Percentiles rank a stretch among this genome's conserved stretches.
These are phyloP conservation scores for Claviceps fusiformis DNA, from an alignment of 2,329 filamentous ascomycete genomes.

Conservation along the genomic window DNA sequence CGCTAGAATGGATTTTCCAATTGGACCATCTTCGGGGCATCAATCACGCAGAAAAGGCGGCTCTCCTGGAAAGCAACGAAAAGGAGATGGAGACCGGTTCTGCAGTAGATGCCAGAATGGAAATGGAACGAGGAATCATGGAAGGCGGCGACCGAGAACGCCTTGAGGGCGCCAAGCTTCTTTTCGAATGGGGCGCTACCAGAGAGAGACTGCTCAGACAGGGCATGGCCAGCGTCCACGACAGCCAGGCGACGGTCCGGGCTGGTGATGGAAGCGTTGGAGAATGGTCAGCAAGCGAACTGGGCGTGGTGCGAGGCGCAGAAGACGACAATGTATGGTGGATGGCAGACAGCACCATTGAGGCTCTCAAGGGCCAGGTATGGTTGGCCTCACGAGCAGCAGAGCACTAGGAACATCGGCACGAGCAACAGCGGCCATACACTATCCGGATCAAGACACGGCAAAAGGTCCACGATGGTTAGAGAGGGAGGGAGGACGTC, in stretches of 20 bases:
- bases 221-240: conserved; percentile 10
- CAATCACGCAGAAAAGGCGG: conserved; percentile 52
- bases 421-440: not conserved
- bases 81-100: conserved; percentile 34
- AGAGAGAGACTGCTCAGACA: conserved; percentile 22
- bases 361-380: conserved; percentile 39
- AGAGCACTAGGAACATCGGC: conserved; percentile 11
- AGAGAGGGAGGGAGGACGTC: not conserved
- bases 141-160: conserved; percentile 25
- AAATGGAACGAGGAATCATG: conserved; percentile 40
- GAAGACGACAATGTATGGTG: conserved; percentile 32
- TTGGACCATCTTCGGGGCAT: conserved; percentile 40
- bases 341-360: conserved; percentile 41
- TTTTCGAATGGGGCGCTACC: conserved; percentile 44
- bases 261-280: conserved; percentile 13
- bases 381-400: conserved; percentile 34
- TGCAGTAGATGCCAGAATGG: conserved; percentile 57
- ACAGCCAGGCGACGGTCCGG: conserved; percentile 22
- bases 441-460: not conserved
- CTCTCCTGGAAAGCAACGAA: conserved; percentile 41
- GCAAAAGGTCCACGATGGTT: not conserved
- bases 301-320: conserved; percentile 9
- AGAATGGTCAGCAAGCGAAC: conserved; percentile 9
- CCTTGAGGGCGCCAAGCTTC: conserved; percentile 34
- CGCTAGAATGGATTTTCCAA: conserved; percentile 64